Percentiles rank a stretch among this genome's conserved stretches.
Evolutionary conservation across 2,329 filamentous ascomycete species (phyloP).

Genomic region (Pestalotiopsis sp.): DNA sequence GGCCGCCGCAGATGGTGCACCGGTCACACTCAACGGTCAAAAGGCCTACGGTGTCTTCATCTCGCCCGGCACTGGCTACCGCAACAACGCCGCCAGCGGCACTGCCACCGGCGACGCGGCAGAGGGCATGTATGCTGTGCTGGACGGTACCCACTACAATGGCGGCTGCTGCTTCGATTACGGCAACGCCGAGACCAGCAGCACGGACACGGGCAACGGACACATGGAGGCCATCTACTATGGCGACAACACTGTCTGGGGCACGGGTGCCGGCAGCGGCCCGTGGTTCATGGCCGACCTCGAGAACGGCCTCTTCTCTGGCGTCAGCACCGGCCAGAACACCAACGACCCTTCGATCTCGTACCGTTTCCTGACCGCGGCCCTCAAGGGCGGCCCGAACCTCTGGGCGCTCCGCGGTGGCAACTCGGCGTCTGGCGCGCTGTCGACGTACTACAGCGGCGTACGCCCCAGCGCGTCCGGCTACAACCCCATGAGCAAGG

Average conservation of each 20-base stretch:
- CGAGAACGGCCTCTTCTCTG: slow-evolving; percentile 68
- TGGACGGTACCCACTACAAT: slow-evolving; percentile 64
- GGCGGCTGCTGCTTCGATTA: slow-evolving; percentile 60
- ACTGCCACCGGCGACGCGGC: slow-evolving; percentile 56
- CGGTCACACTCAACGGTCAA: slow-evolving; percentile 60
- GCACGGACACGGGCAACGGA: slow-evolving; percentile 57
- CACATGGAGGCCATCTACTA: slow-evolving; percentile 74
- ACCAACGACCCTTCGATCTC: slow-evolving; percentile 53
- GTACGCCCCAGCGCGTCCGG: slow-evolving; percentile 51
- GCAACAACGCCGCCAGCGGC: slow-evolving; percentile 56
- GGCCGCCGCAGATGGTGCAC: slow-evolving; percentile 61
- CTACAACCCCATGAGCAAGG: slow-evolving; percentile 66
- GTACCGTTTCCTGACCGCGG: slow-evolving; percentile 58
- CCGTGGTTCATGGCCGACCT: slow-evolving; percentile 73
- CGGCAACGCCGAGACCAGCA: slow-evolving; percentile 58
- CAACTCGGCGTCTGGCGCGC: slow-evolving; percentile 53
- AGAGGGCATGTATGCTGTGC: slow-evolving; percentile 62
- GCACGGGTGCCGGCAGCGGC: slow-evolving; percentile 57
- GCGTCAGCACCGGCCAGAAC: slow-evolving; percentile 47
- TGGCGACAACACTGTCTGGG: slow-evolving; percentile 57
- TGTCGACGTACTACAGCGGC: slow-evolving; percentile 64
- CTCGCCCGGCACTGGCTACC: slow-evolving; percentile 64
- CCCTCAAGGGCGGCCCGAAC: slow-evolving; percentile 58
- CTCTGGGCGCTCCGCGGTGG: slow-evolving; percentile 63
- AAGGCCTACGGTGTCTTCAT: slow-evolving; percentile 68